Percentiles rank a stretch among this genome's conserved stretches.
These are phyloP conservation scores for Marasmius tenuissimus DNA, from an alignment of 1,284 basidiomycete genomes.

Conservation along the genomic window DNA sequence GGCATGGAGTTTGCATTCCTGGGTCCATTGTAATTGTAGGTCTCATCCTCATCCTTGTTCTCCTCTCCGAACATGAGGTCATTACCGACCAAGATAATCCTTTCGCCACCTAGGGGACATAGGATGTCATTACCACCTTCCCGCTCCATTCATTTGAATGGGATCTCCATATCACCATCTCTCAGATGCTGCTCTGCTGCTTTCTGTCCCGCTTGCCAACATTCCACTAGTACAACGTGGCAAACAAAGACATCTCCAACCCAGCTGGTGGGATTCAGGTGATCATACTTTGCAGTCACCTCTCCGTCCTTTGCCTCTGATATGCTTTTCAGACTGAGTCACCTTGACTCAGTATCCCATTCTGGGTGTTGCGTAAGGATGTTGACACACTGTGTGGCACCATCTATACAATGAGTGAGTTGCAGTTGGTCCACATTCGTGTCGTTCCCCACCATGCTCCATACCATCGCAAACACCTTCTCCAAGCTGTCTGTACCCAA, in stretches of 20 bases:
- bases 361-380: slow-evolving; percentile 35
- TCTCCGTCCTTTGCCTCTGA: neutral
- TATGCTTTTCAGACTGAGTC: slow-evolving; percentile 14
- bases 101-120: neutral
- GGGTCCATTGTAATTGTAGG: neutral
- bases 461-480: slow-evolving; percentile 31
- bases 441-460: slow-evolving; percentile 35
- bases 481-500: slow-evolving; percentile 38
- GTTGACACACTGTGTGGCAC: slow-evolving; percentile 28
- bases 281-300: neutral
- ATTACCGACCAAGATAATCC: neutral
- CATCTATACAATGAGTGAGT: slow-evolving; percentile 24
- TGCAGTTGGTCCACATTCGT: slow-evolving; percentile 31
- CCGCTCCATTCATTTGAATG: neutral
- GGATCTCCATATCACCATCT: slow-evolving; percentile 1
- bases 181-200: neutral
- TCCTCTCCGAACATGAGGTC: neutral
- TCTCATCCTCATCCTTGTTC: neutral
- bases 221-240: neutral
- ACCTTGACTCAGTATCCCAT: slow-evolving; percentile 32
- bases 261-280: neutral
- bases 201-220: neutral
- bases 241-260: neutral
- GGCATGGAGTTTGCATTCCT: too few relatives aligned
- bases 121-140: slow-evolving; percentile 12